Conservation (phyloP, 2,329 filamentous ascomycete genomes). For the Aureobasidium sp. region DNA sequence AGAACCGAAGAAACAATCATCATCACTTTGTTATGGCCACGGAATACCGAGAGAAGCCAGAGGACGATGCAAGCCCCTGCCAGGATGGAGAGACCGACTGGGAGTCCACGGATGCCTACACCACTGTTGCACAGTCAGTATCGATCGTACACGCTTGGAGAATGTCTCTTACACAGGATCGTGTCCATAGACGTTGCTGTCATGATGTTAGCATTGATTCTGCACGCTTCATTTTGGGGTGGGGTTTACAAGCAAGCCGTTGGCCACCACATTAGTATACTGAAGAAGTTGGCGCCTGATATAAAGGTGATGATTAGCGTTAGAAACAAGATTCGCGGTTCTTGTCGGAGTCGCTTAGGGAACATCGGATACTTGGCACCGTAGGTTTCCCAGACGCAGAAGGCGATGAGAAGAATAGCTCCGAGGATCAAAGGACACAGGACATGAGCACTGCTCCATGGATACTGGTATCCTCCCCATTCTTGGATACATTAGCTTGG, state of each 20-base stretch:
- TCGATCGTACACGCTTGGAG: background rate
- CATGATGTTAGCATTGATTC: background rate
- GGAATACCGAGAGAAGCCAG: conserved; percentile 47
- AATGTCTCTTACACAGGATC: conserved; percentile 39
- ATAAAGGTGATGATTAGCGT: conserved; percentile 34
- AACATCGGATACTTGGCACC: conserved; percentile 27
- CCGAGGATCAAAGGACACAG: conserved; percentile 27
- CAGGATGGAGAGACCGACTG: conserved; percentile 57
- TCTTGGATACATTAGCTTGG: conserved; percentile 18
- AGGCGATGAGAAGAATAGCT: conserved; percentile 22
- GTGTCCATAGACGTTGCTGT: conserved; percentile 52
- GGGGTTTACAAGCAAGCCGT: conserved; percentile 44
- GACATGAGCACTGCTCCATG: conserved; percentile 25
- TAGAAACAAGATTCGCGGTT: conserved; percentile 26
- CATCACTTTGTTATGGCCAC: conserved; percentile 51
- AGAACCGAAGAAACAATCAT: conserved; percentile 51
- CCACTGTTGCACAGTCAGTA: conserved; percentile 19
- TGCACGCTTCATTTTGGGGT: background rate
- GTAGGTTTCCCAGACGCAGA: conserved; percentile 26
- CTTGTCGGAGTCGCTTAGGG: conserved; percentile 22
- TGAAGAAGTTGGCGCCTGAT: conserved; percentile 31
- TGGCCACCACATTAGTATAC: conserved; percentile 49
- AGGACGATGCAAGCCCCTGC: conserved; percentile 52
- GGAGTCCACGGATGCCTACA: conserved; percentile 57
- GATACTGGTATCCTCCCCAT: conserved; percentile 21